Evolutionary conservation across 805 yeast species (phyloP).

Genomic region (Diddensiella transvaalensis): DNA sequence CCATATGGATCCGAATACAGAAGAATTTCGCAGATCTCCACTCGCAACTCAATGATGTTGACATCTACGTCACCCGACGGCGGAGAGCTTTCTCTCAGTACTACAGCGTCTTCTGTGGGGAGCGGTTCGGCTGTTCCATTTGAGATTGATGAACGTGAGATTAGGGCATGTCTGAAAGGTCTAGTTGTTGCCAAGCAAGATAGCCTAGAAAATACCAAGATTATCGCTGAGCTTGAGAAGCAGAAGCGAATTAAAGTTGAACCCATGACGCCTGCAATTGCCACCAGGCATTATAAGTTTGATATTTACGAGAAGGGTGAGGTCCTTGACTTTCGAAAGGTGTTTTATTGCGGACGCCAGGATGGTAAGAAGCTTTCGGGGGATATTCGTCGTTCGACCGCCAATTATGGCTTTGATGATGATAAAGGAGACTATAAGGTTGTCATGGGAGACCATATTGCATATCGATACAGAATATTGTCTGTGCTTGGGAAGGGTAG

Average conservation of each 20-base stretch:
- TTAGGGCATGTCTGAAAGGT: neutral
- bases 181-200: conserved; percentile 3
- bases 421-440: conserved; percentile 56
- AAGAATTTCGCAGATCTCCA: conserved; percentile 9
- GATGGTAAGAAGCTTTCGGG: conserved; percentile 23
- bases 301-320: conserved; percentile 62
- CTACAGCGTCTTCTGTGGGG: neutral
- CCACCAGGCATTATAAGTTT: conserved; percentile 28
- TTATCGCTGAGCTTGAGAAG: neutral
- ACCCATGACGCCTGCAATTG: conserved; percentile 23
- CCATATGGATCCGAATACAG: conserved; percentile 15
- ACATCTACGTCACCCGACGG: neutral
- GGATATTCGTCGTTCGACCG: conserved; percentile 24
- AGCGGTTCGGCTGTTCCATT: neutral
- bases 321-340: conserved; percentile 44
- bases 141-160: neutral
- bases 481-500: conserved; percentile 69
- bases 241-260: conserved; percentile 2
- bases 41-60: neutral
- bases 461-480: conserved; percentile 65
- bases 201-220: conserved; percentile 6
- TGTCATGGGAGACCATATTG: conserved; percentile 63
- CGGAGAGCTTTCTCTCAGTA: neutral
- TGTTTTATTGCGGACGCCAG: conserved; percentile 50
- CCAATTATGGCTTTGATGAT: conserved; percentile 74